These are phyloP conservation scores for Pisolithus thermaeus DNA, from an alignment of 1,284 basidiomycete genomes.

Conservation along the genomic window DNA sequence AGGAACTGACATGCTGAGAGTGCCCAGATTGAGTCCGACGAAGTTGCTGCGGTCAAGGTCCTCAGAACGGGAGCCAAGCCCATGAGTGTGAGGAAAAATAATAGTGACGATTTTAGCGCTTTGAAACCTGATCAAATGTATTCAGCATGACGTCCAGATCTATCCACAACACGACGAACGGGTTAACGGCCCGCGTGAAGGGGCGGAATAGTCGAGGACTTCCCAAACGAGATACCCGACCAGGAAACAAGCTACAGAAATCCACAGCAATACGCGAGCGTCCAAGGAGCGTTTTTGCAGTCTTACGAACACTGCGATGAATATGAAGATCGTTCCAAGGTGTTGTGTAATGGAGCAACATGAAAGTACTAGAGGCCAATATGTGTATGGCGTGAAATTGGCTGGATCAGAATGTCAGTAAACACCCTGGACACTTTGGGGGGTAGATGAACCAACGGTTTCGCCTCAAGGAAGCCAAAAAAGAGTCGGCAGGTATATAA, in stretches of 20 bases:
- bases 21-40: conserved; percentile 96
- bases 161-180: conserved; percentile 16
- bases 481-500: conserved; percentile 74
- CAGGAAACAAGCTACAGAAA: conserved; percentile 55
- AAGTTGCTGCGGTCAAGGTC: conserved; percentile 91
- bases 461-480: conserved; percentile 71
- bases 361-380: conserved; percentile 65
- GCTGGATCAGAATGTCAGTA: conserved; percentile 39
- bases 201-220: conserved; percentile 38
- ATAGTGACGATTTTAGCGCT: conserved; percentile 66
- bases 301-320: conserved; percentile 74
- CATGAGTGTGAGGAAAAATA: conserved; percentile 85
- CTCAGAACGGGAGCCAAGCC: conserved; percentile 88
- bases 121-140: conserved; percentile 49
- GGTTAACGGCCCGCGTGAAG: conserved; percentile 12
- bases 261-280: conserved; percentile 65
- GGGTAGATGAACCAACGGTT: conserved; percentile 56
- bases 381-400: conserved; percentile 71
- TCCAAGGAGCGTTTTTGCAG: conserved; percentile 62
- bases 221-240: conserved; percentile 61
- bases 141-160: conserved; percentile 5
- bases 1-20: conserved; percentile 65
- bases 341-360: conserved; percentile 85
- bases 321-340: conserved; percentile 73
- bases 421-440: conserved; percentile 3